Percentiles rank a stretch among this genome's conserved stretches.
phyloP scores from a whole-genome alignment of 2,329 filamentous ascomycete genomes.

The Exophiala xenobiotica region DNA sequence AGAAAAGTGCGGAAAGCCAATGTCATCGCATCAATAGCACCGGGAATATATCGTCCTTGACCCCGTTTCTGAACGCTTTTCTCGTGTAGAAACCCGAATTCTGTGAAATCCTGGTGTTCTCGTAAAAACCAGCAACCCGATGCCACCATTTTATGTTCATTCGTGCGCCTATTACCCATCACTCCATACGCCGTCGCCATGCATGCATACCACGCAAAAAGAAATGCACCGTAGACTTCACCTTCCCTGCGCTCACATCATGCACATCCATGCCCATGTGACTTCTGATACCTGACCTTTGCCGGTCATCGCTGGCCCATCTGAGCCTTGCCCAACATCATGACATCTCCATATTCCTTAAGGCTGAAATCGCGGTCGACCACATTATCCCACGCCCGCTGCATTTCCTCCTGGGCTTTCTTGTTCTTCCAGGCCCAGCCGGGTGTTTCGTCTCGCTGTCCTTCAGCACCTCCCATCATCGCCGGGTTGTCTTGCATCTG shows the following conservation, averaged over 20 bases:
- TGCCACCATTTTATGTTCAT: background rate
- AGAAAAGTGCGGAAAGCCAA: too few species aligned
- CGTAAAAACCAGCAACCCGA: background rate
- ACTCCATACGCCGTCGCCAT: constrained; percentile 4
- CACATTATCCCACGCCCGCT: constrained; percentile 50
- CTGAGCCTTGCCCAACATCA: constrained; percentile 19
- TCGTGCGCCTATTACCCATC: background rate
- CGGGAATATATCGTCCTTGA: too few species aligned
- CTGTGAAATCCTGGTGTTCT: too few species aligned
- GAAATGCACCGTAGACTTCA: background rate
- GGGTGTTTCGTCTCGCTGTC: constrained; percentile 42
- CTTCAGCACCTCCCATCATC: too few species aligned
- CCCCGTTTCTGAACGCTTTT: too few species aligned
- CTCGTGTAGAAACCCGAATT: too few species aligned
- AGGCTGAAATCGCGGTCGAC: constrained; percentile 54
- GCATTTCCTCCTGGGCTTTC: constrained; percentile 57
- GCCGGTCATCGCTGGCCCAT: background rate
- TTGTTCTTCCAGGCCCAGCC: constrained; percentile 56
- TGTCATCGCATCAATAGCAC: too few species aligned
- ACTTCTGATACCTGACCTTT: background rate
- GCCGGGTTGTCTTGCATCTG: background rate
- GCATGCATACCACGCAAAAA: background rate
- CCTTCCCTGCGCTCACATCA: background rate
- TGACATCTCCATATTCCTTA: constrained; percentile 30
- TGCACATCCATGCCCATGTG: background rate